Base-by-base conservation (phyloP, 1,139 yeast species). In the Hanseniaspora gamundiae region DNA sequence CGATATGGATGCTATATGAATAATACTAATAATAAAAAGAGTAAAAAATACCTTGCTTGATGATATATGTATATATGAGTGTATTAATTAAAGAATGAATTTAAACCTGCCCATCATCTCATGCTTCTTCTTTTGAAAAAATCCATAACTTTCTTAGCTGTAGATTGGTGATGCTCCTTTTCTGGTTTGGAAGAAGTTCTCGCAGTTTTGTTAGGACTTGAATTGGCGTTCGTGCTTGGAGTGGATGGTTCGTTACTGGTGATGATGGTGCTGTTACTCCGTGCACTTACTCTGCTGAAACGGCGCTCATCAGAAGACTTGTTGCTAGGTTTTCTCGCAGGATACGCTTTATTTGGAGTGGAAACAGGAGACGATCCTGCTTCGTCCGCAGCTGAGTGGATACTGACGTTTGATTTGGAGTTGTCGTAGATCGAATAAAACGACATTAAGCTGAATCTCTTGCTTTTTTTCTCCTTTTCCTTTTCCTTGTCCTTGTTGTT, bases 61-160 rank as follows among this genome's bases (percentile, higher is more conserved):
- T 22, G 13, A 3, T 7, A 11, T 24, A 4, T 26, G 17, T 38
- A 11, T 22, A 13, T 22, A 22, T 36, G 11, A 36, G 9, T 26
- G 11, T 36, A 4, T 31, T 21, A 20, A 11, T 35, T 22, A 20
- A 10, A 21, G 11, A 21, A 35, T 21, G 16, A 20, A 21, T 7
- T n/a, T n/a, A n/a, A n/a, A n/a, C n/a, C n/a, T n/a, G n/a, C n/a
- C n/a, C n/a, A 59, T 13, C 56, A 35, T 47, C 68, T 60, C 62
- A 65, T 74, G 60, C 88, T 81, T 64, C 86, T 75, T 61, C 91
- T 73, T 59, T 80, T 81, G 66, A 82, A 81, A 59, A 82, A 82
- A 59, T 82, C 88, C 76, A 82, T 77, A 22, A 82, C 88, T 54
- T 78, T 79, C 55, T 78, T 75, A 13, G 88, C 85, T 2, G 88